Evolutionary conservation across 805 yeast genomes (phyloP), one percentile per base, ranked within the genome.

Genomic region (Starmerella apicola): DNA sequence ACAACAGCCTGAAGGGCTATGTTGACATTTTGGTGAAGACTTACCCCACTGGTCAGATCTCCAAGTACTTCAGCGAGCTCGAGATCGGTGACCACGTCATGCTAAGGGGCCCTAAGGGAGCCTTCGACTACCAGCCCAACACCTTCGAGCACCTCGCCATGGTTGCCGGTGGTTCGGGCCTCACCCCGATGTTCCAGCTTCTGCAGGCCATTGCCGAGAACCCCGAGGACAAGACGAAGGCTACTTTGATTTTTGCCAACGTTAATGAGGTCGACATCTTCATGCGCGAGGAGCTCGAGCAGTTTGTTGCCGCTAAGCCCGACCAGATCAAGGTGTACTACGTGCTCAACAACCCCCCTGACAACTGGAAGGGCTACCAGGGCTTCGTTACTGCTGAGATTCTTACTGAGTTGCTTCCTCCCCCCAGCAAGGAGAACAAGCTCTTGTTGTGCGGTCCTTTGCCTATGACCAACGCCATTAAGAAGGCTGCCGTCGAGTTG

Each of bases 121-220:
- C 74, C 54, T 84, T 81, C 68, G 71, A 76, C 46, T 86, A 86
- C 64, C 67, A 74, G 38, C 84, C 93, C 51, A 82, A 81, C 63
- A 76, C 79, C 76, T 76, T 72, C 42, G 65, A 69, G 43, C 69
- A 71, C 44, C 68, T 86, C 44, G 84, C 80, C 39, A 86, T 86
- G 96, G 76, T 88, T 50, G 94, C 95, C 31, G 96, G 96, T 51
- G 97, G 96, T 55, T 83, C 96, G 28, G 96, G 96, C 38, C 78
- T 86, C 47, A 83, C 95, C 7, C 95, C 96, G 28, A 76, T 83
- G 62, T 68, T 81, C 54, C 94, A 85, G 61, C 79, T 86, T 51
- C 75, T 86, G 51, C 80, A 81, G 51, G 81, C 93, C 12, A 78
- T 86, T 50, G 76, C 76, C 52, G 64, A 67, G 42, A 75, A 86